Evolutionary conservation across 140 eudicot genomes (phyloP), one percentile per base, ranked within the genome.

Genomic region (Cichorium intybus): DNA sequence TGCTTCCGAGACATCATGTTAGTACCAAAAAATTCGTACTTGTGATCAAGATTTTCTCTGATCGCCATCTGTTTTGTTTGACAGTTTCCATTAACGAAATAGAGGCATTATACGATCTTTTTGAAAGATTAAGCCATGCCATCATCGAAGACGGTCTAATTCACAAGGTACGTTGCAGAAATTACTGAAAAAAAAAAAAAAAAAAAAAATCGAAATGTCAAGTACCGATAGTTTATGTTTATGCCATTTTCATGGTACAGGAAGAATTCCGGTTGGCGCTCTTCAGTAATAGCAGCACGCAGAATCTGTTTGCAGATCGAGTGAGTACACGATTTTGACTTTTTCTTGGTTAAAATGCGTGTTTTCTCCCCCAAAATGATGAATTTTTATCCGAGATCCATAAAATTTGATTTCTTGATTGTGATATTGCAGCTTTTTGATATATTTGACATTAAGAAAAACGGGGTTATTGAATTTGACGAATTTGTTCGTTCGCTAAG

Each of bases 401-500:
- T 26, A 41, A 52, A 10, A 14, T 6, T 21, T 10, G 21, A 63
- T 23, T 54, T 57, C 17, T 65, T 41, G 26, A 10, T 62, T 81
- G 53, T 24, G 45, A 56, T 66, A 22, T 18, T 80, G 75, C 86
- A 90, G 97, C 47, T 90, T 18, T 90, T 90, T 71, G 90, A 84
- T 52, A 29, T 87, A 75, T 91, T 91, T 87, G 98, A 91, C 81
- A 69, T 81, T 17, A 85, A 85, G 85, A 66, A 48, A 34, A 85
- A 91, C 18, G 98, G 98, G 12, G 89, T 80, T 18, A 87, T 91
- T 66, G 98, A 85, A 64, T 92, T 92, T 67, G 96, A 81, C 31
- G 98, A 88, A 55, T 92, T 92, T 71, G 95, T 92, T 58, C 87
- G 85, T 27, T 78, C 98, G 21, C 70, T 92, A 62, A 84, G 83